Conservation (phyloP, 495 filamentous ascomycete genomes). For the Chaetomidium leptoderma region DNA sequence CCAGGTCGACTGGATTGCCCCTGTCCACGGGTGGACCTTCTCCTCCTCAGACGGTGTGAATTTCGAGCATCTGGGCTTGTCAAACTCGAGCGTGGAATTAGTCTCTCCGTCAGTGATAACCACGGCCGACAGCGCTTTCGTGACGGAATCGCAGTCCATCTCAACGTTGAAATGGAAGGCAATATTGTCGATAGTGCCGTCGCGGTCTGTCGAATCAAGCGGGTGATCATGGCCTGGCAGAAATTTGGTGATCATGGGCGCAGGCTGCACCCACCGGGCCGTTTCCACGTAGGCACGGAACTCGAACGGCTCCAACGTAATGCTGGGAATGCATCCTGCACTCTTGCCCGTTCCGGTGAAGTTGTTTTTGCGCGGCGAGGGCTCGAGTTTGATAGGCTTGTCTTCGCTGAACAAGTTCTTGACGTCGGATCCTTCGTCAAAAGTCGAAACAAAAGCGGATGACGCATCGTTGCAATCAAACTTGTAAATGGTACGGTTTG, state of each 20-base stretch:
- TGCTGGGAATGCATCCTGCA: slow-evolving; percentile 55
- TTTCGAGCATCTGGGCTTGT: slow-evolving; percentile 39
- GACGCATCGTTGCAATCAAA: slow-evolving; percentile 54
- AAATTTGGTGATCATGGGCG: slow-evolving; percentile 64
- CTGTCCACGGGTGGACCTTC: slow-evolving; percentile 27
- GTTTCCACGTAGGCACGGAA: slow-evolving; percentile 59
- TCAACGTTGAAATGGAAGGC: slow-evolving; percentile 56
- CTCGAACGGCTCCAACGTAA: slow-evolving; percentile 55
- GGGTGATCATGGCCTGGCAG: slow-evolving; percentile 61
- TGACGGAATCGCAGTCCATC: slow-evolving; percentile 60
- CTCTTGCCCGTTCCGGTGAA: slow-evolving; percentile 23
- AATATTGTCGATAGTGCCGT: slow-evolving; percentile 30
- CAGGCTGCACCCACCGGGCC: slow-evolving; percentile 44
- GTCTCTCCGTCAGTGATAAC: slow-evolving; percentile 14
- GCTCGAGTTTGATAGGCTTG: slow-evolving; percentile 49
- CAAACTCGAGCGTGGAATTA: slow-evolving; percentile 45
- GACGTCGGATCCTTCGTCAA: slow-evolving; percentile 52
- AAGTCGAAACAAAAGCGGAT: slow-evolving; percentile 56
- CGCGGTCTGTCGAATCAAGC: slow-evolving; percentile 46
- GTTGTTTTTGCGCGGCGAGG: slow-evolving; percentile 28
- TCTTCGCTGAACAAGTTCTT: slow-evolving; percentile 65
- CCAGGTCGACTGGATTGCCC: slow-evolving; percentile 54
- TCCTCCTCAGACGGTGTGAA: slow-evolving; percentile 3
- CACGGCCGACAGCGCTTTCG: slow-evolving; percentile 39
- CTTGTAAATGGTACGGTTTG: slow-evolving; percentile 52